phyloP scores from a whole-genome alignment of 139 green algal genomes.

The Pleodorina starrii region DNA sequence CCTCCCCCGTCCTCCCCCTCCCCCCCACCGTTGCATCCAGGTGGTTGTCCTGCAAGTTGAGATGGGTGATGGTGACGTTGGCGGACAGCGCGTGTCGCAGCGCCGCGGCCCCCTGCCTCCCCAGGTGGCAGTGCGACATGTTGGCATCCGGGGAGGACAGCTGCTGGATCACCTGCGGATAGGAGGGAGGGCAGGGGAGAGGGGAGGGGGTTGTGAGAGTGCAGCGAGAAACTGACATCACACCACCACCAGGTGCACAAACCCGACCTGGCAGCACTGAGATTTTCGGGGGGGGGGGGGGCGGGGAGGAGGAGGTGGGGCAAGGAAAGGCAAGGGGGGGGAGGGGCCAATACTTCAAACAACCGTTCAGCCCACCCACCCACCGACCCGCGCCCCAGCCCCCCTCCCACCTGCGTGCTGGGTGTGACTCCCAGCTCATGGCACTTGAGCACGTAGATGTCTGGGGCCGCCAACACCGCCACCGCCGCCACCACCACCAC shows the following conservation, averaged over 20 bases:
- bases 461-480: background rate
- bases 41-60: conserved; percentile 72
- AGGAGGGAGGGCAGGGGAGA: background rate
- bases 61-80: conserved; percentile 67
- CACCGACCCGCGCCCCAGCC: background rate
- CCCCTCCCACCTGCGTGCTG: conserved; percentile 50
- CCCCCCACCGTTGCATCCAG: conserved; percentile 64
- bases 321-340: background rate
- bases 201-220: background rate
- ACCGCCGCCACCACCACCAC: background rate
- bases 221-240: background rate
- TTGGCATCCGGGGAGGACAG: conserved; percentile 52
- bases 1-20: too few species aligned
- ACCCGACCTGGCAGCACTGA: too few species aligned
- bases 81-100: conserved; percentile 66
- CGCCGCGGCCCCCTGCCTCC: conserved; percentile 62
- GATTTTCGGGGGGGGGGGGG: too few species aligned
- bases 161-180: conserved; percentile 60
- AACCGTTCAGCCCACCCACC: background rate
- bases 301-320: background rate
- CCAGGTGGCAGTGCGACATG: conserved; percentile 73
- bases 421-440: conserved; percentile 68
- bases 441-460: conserved; percentile 61
- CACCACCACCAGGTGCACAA: too few species aligned
- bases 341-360: background rate